Base-by-base conservation (phyloP, 75 land plant species). In the Pinus tabuliformis region DNA sequence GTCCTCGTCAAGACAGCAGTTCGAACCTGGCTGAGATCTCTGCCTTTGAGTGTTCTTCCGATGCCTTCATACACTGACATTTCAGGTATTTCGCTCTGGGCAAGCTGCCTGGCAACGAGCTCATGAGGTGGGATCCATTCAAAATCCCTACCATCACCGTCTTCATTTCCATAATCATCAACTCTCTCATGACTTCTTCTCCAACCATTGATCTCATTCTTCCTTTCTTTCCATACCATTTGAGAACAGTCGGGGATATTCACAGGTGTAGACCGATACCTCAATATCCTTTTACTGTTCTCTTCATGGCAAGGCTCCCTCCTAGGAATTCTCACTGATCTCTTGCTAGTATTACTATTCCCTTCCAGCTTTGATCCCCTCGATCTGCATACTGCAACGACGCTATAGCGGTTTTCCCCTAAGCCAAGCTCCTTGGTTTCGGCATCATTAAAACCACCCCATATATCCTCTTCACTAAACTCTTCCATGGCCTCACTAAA, bases 41-140 rank as follows among this genome's bases (percentile, higher is more conserved):
- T 78, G 12, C 96, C 96, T 62, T 93, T 93, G 56, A 93, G 78
- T 0, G 96, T 93, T 61, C 96, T 86, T 26, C 96, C 96, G 20
- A 72, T 89, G 1, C 96, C 96, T 79, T 93, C 96, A 52, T 80
- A 82, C 9, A 93, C 89, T n/a, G 96, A 93, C 33, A 86, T 91
- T 1, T 94, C 80, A 6, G 90, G 79, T 28, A 78, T 83, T 33
- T 87, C 84, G 76, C 83, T 86, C 73, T 79, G 52, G 2, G 91
- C 90, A 42, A 86, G 78, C 76, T 88, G 86, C 58, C 85, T 82
- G 2, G 88, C 89, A 68, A 91, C 59, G 30, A 88, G 77, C 74
- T 87, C 90, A 68, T 93, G 96, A 11, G 96, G 96, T 9, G 95
- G 96, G 33, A 92, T 64, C 87, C 83, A 75, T 36, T 61, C 72